Conservation (phyloP, 1,284 basidiomycete genomes). For the Microbotryomycetes sp. region DNA sequence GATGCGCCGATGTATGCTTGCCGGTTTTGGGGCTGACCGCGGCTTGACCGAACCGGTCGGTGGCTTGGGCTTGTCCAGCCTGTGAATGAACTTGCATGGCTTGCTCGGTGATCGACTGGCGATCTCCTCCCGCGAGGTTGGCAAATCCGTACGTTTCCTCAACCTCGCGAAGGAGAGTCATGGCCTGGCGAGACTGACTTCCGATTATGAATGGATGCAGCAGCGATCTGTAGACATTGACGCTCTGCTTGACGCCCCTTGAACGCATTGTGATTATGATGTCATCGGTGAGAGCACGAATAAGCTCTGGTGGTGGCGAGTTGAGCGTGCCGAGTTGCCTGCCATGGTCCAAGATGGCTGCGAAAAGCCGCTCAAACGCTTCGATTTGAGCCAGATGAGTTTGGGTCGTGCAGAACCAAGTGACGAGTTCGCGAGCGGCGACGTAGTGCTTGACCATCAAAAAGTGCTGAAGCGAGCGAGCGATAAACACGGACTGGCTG, state of each 20-base stretch:
- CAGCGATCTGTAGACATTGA: neutral
- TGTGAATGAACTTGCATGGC: neutral
- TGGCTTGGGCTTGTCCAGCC: neutral
- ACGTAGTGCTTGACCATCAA: slow-evolving; percentile 22
- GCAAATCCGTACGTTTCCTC: neutral
- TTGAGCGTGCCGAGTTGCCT: neutral
- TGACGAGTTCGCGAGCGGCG: slow-evolving; percentile 23
- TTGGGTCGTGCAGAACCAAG: slow-evolving; percentile 10
- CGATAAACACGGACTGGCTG: slow-evolving; percentile 14
- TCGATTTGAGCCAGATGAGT: neutral
- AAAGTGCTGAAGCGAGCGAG: slow-evolving; percentile 21
- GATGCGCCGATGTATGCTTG: neutral
- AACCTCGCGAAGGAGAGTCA: neutral
- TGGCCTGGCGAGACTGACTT: neutral
- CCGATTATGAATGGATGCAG: neutral
- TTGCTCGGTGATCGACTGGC: neutral
- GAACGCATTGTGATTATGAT: slow-evolving; percentile 5
- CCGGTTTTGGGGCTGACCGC: no score
- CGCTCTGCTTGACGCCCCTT: neutral
- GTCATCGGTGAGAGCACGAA: neutral
- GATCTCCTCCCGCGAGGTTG: neutral
- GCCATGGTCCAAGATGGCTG: neutral
- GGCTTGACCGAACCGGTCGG: no score
- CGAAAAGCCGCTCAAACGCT: neutral
- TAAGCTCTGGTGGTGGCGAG: slow-evolving; percentile 2